Conservation (phyloP, 2,329 filamentous ascomycete genomes). For the Fusarium illudens region DNA sequence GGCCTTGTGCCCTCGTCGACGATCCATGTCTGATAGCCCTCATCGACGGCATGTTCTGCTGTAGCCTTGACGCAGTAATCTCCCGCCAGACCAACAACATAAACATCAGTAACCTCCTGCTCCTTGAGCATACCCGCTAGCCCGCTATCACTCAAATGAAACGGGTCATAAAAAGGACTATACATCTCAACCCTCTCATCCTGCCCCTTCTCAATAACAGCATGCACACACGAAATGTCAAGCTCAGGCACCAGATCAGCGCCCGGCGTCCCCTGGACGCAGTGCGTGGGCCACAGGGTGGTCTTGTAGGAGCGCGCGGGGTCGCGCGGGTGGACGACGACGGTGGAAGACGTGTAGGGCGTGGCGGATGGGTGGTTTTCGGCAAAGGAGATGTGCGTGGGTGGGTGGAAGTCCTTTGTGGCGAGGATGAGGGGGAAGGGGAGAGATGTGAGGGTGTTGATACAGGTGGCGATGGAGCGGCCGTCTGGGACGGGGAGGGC, state of each 20-base stretch:
- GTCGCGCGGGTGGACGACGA: conserved; percentile 73
- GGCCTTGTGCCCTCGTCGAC: conserved; percentile 80
- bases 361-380: conserved; percentile 74
- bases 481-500: conserved; percentile 82
- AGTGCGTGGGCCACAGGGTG: conserved; percentile 90
- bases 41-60: conserved; percentile 77
- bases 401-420: conserved; percentile 93
- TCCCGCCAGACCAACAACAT: conserved; percentile 83
- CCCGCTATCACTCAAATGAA: conserved; percentile 70
- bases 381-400: conserved; percentile 87
- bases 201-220: conserved; percentile 80
- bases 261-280: conserved; percentile 78
- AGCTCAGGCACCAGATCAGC: conserved; percentile 79
- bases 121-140: conserved; percentile 66
- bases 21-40: conserved; percentile 80
- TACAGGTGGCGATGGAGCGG: conserved; percentile 70
- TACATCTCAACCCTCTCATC: conserved; percentile 88
- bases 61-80: conserved; percentile 91
- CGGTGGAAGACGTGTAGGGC: conserved; percentile 72
- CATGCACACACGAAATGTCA: conserved; percentile 65
- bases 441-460: conserved; percentile 78
- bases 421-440: conserved; percentile 80
- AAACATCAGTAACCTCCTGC: conserved; percentile 77
- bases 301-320: conserved; percentile 69
- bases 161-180: conserved; percentile 86